phyloP scores from a whole-genome alignment of 2,329 filamentous ascomycete species.

The Calonectria hawksworthii region DNA sequence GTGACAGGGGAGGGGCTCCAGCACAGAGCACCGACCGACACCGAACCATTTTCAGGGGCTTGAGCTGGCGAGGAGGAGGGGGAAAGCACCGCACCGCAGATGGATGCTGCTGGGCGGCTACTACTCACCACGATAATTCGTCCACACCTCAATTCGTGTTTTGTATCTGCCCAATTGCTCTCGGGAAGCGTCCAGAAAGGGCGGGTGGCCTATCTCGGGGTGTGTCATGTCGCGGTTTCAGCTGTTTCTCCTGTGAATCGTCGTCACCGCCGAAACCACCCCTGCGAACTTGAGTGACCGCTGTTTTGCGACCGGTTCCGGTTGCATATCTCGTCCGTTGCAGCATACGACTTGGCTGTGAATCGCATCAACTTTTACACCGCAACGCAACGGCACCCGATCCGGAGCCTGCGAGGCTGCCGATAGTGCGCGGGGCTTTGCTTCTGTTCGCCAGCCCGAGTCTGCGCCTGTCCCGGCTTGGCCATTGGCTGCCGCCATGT shows the following conservation, averaged over 20 bases:
- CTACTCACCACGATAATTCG: slow-evolving; percentile 22
- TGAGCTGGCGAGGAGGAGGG: slow-evolving; percentile 23
- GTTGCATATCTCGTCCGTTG: slow-evolving; percentile 38
- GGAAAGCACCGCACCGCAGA: slow-evolving; percentile 15
- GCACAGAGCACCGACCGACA: slow-evolving; percentile 25
- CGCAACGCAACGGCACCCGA: slow-evolving; percentile 38
- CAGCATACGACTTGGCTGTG: slow-evolving; percentile 9
- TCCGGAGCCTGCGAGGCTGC: slow-evolving; percentile 38
- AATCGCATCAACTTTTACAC: slow-evolving; percentile 33
- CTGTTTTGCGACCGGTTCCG: slow-evolving; percentile 17
- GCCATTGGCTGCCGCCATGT: slow-evolving; percentile 37
- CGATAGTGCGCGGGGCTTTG: slow-evolving; percentile 28
- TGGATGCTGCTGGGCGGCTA: slow-evolving; percentile 20
- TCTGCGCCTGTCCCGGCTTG: slow-evolving; percentile 30
- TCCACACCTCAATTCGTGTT: slow-evolving; percentile 5
- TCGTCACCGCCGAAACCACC: slow-evolving; percentile 20
- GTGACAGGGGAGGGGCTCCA: slow-evolving; percentile 15
- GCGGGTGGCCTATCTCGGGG: slow-evolving; percentile 35
- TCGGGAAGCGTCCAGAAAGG: slow-evolving; percentile 1
- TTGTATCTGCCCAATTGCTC: slow-evolving; percentile 4
- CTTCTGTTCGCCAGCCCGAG: slow-evolving; percentile 24
- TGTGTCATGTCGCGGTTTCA: slow-evolving; percentile 57
- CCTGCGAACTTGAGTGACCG: slow-evolving; percentile 26
- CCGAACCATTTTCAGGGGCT: slow-evolving; percentile 43
- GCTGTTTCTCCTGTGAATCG: slow-evolving; percentile 38